Conservation (phyloP, 176 grass and related monocot species). For the Zea mays region DNA sequence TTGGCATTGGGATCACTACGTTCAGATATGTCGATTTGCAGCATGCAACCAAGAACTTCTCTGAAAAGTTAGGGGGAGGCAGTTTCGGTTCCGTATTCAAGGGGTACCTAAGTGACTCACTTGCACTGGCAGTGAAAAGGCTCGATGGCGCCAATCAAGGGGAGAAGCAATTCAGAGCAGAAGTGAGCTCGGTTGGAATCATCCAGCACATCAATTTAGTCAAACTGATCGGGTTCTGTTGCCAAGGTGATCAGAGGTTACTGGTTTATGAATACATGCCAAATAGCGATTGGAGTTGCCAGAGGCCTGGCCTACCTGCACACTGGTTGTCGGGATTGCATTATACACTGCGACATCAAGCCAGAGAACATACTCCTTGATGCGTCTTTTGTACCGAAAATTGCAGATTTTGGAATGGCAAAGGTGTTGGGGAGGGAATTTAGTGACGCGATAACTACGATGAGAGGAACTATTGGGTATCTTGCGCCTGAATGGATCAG, state of each 20-base stretch:
- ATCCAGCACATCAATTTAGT: constrained; percentile 29
- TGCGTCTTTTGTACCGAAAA: neutral
- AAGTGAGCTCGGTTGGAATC: constrained; percentile 11
- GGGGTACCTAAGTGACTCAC: neutral
- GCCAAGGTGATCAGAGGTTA: neutral
- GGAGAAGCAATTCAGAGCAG: constrained; percentile 26
- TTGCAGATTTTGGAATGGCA: constrained; percentile 26
- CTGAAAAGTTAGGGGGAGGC: constrained; percentile 16
- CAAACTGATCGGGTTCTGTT: constrained; percentile 5
- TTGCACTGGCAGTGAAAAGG: constrained; percentile 21
- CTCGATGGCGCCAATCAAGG: constrained; percentile 7
- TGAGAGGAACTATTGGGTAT: constrained; percentile 13
- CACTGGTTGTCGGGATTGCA: constrained; percentile 3
- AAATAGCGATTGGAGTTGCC: constrained; percentile 11
- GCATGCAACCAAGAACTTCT: constrained; percentile 8
- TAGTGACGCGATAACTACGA: constrained; percentile 3
- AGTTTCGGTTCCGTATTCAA: constrained; percentile 23
- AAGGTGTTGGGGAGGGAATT: constrained; percentile 16
- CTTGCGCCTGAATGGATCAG: constrained; percentile 15
- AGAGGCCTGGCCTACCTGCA: constrained; percentile 24
- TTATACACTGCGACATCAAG: constrained; percentile 26
- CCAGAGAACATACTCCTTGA: constrained; percentile 8
- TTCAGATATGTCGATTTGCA: constrained; percentile 1
- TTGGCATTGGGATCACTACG: neutral
- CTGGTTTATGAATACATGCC: constrained; percentile 26